Evolutionary conservation across 73 alveolate genomes (phyloP).

Genomic region (Symbiodinium natans): DNA sequence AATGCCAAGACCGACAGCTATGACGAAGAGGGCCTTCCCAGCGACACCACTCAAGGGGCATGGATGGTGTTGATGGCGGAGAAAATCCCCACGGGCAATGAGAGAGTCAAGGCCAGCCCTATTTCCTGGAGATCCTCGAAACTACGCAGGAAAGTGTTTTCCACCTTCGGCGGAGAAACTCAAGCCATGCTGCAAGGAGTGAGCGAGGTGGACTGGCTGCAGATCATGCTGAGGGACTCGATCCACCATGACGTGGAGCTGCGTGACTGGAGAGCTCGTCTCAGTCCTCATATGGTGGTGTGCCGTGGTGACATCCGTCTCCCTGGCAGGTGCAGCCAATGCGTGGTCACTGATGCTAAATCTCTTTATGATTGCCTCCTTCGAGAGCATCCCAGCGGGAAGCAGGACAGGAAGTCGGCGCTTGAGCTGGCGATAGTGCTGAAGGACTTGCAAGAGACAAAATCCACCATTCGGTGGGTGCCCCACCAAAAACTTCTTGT

Average conservation of each 20-base stretch:
- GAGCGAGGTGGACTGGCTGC: background rate
- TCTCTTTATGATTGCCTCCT: background rate
- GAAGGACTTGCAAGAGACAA: too few relatives aligned
- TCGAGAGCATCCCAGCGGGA: too few relatives aligned
- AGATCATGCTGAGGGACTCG: background rate
- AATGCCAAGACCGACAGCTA: background rate
- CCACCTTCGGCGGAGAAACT: background rate
- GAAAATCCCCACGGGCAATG: background rate
- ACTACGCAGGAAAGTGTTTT: conserved; percentile 1
- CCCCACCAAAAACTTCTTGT: background rate
- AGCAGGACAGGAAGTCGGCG: too few relatives aligned
- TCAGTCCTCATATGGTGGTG: background rate
- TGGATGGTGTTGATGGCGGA: conserved; percentile 34
- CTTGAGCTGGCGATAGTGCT: background rate
- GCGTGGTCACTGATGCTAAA: background rate
- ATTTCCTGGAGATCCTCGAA: background rate
- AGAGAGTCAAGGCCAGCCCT: background rate
- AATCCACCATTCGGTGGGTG: too few relatives aligned
- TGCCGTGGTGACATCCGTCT: background rate
- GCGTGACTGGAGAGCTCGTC: background rate
- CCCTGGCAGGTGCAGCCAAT: background rate
- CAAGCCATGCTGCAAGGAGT: too few relatives aligned
- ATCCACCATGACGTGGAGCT: background rate
- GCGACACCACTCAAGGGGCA: conserved; percentile 25
- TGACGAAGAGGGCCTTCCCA: background rate